phyloP scores from a whole-genome alignment of 345 rosid genomes.

The Aquilaria malaccensis region DNA sequence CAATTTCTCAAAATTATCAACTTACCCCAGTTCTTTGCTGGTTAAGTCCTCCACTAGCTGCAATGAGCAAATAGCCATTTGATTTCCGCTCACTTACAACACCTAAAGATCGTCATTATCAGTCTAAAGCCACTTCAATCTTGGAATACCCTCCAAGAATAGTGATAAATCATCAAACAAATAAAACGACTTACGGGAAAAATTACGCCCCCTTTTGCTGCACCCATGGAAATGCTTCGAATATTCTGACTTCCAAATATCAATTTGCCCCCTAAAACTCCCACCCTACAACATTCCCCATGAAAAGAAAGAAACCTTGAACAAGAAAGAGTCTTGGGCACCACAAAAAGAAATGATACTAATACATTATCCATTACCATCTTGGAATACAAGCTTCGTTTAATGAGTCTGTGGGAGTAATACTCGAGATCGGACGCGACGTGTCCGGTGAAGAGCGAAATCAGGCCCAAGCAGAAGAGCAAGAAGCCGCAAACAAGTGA shows the following conservation, averaged over 20 bases:
- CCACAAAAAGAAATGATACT: not conserved
- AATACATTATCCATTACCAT: conserved; percentile 30
- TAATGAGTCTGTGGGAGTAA: conserved; percentile 79
- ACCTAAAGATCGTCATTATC: conserved; percentile 39
- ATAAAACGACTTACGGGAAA: conserved; percentile 44
- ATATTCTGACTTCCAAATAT: conserved; percentile 82
- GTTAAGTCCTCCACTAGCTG: conserved; percentile 96
- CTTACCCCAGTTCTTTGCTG: conserved; percentile 99
- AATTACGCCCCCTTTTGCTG: conserved; percentile 65
- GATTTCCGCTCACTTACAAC: conserved; percentile 51
- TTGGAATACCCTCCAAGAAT: not conserved
- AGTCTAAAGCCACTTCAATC: conserved; percentile 3
- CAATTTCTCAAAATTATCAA: conserved; percentile 10
- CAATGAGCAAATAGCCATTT: conserved; percentile 94
- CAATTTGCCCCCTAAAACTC: conserved; percentile 46
- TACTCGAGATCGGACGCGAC: conserved; percentile 93
- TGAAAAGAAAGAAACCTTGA: not conserved
- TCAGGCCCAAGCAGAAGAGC: conserved; percentile 83
- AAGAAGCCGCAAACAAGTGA: conserved; percentile 72
- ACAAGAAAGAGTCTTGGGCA: not conserved
- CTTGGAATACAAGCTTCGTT: conserved; percentile 40
- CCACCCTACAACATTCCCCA: conserved; percentile 34
- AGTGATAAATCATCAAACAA: not conserved
- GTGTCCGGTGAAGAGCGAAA: conserved; percentile 91
- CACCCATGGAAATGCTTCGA: conserved; percentile 68